Evolutionary conservation across 305 asterid species (phyloP).

Genomic region (Stenogyne calaminthoides): DNA sequence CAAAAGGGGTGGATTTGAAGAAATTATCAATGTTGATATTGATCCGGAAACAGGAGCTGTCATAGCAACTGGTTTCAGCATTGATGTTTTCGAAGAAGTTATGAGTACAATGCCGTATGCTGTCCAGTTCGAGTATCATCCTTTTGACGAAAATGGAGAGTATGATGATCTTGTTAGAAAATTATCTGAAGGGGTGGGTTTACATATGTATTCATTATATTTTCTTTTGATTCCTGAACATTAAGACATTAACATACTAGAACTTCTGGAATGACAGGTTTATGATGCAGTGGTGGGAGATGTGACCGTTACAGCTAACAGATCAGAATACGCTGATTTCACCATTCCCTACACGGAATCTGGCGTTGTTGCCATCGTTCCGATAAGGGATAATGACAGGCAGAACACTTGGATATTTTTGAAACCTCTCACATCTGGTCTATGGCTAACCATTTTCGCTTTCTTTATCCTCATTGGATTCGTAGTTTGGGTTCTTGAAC

Average conservation of each 20-base stretch:
- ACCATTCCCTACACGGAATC: conserved; percentile 51
- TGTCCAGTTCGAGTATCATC: conserved; percentile 31
- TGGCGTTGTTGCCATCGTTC: conserved; percentile 42
- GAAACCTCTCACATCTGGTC: conserved; percentile 47
- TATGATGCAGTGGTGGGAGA: conserved; percentile 55
- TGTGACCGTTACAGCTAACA: conserved; percentile 42
- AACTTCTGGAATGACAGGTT: conserved; percentile 26
- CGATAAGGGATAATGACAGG: conserved; percentile 34
- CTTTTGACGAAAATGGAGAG: conserved; percentile 14
- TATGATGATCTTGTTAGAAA: conserved; percentile 36
- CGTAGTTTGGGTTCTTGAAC: conserved; percentile 62
- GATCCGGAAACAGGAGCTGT: conserved; percentile 31
- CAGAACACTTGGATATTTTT: conserved; percentile 54
- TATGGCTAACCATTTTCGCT: conserved; percentile 53
- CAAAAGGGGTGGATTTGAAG: conserved; percentile 25
- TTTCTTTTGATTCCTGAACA: not conserved
- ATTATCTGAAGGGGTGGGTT: not conserved
- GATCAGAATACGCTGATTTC: conserved; percentile 47
- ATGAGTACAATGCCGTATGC: conserved; percentile 40
- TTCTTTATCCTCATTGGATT: conserved; percentile 49
- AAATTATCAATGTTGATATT: conserved; percentile 32
- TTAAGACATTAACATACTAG: too few species aligned
- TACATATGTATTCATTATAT: not conserved
- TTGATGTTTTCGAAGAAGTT: conserved; percentile 43
- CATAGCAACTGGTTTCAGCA: conserved; percentile 42